Evolutionary conservation across 1,139 yeast genomes (phyloP).

Genomic region (Pichia sp.): DNA sequence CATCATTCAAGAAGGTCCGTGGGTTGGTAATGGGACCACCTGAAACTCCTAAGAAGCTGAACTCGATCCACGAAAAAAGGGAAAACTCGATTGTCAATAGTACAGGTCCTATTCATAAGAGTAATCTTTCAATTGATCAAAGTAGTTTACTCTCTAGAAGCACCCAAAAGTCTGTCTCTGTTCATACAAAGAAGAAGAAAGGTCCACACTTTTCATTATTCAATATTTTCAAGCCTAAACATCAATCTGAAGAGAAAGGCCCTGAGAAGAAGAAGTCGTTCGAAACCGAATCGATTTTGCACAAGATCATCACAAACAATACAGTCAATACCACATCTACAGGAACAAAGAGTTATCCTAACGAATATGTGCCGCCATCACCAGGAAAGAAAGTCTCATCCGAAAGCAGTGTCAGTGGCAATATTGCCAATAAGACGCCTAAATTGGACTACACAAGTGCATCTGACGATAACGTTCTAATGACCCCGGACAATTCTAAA

Average conservation of each 20-base stretch:
- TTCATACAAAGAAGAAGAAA: neutral
- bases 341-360: neutral
- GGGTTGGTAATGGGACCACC: neutral
- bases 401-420: too few relatives aligned
- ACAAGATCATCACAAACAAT: neutral
- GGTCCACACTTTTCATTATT: constrained; percentile 7
- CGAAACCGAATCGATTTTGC: neutral
- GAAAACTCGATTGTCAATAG: neutral
- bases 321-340: neutral
- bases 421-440: neutral
- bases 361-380: too few relatives aligned
- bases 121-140: constrained; percentile 1
- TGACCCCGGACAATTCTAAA: constrained; percentile 11
- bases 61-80: neutral
- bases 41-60: neutral
- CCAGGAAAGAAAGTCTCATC: too few relatives aligned
- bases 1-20: constrained; percentile 4
- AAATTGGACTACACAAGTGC: neutral
- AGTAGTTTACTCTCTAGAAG: constrained; percentile 6
- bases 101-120: neutral
- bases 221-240: constrained; percentile 8
- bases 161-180: constrained; percentile 1
- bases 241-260: neutral
- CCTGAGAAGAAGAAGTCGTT: neutral
- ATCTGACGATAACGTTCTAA: constrained; percentile 2